Evolutionary conservation across 2,329 filamentous ascomycete genomes (phyloP), one percentile per base, ranked within the genome.

Genomic region (Cercospora janseana): DNA sequence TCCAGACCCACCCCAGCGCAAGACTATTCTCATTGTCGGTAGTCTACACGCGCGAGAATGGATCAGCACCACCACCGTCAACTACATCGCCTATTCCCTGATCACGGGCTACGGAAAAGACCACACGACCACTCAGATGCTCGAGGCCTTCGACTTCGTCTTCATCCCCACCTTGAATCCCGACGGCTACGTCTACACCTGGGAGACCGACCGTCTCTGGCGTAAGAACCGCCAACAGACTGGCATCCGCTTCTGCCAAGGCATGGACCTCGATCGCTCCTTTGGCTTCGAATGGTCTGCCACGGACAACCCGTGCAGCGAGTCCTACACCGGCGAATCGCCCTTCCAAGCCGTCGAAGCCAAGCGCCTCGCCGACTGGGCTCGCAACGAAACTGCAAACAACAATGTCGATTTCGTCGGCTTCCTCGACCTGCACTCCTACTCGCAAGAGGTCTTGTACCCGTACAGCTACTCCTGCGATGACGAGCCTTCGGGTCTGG

Each of bases 41-140:
- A 92, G 92, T 41, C 78, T 87, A n/a, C 93, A 97, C 69, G 92
- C 91, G 3, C 82, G 93, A 28, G 93, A 98, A 75, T 98, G 93
- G 93, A 95, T 98, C 58, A 88, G 89, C 38, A 90, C 86, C 1
- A 93, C 86, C 63, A 95, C 90, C 0, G 88, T 94, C 45, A 94
- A 86, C 62, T 97, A 95, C 63, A 74, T 95, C 23, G 89, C 92
- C 7, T 95, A 93, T 80, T 87, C 82, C 12, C 78, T 97, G 40
- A 87, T 95, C 62, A 91, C 87, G 1, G 81, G 83, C 4, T 94
- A 92, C 67, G 87, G 87, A 53, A 88, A 88, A 79, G 70, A 78
- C 64, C 55, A 78, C 73, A 70, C 70, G 9, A 84, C 94, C 46
- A 91, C 87, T 15, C 85, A 83, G 53, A 76, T 97, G 6, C 78